Evolutionary conservation across 441 rosid genomes (phyloP), one percentile per base, ranked within the genome.

Genomic region (Jatropha multifida): DNA sequence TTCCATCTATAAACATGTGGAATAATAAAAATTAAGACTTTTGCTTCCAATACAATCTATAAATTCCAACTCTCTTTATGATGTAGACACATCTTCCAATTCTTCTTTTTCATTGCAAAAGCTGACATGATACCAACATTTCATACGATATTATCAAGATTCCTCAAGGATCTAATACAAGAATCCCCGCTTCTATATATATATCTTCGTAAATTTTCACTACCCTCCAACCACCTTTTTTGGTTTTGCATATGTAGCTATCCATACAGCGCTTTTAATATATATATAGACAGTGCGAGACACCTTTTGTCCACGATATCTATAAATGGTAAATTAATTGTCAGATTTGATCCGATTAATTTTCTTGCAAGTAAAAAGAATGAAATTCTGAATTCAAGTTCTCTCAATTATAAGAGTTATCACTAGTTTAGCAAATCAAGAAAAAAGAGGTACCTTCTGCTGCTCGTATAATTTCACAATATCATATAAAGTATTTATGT

Each of bases 41-140:
- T 81, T 78, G 85, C 83, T 85, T 81, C 73, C 26, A 38, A 59
- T 68, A 26, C 66, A 83, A 78, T 79, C 77, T 63, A 78, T 1
- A 68, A 59, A 62, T 42, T 74, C 72, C 32, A 4, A 40, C 40
- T 70, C 59, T 27, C 42, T 9, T 44, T 71, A 3, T 76, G 83
- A 80, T 55, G 72, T 52, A 59, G 78, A 77, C 81, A 8, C 65
- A 23, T 68, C 71, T 72, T 70, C 23, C 7, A 65, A 76, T 49
- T 54, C 5, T 75, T 74, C 54, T 67, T n/a, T 51, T 7, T 54
- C 40, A 14, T n/a, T 9, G n/a, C 68, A 54, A 40, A 80, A 69
- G 7, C 18, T 77, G 48, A 76, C 82, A n/a, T 71, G 63, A 81
- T 75, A 56, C 78, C 80, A 72, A 51, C 74, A 67, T 70, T 56